Conservation (phyloP, 352 stramenopile genomes). For the Pythium aquatile region DNA sequence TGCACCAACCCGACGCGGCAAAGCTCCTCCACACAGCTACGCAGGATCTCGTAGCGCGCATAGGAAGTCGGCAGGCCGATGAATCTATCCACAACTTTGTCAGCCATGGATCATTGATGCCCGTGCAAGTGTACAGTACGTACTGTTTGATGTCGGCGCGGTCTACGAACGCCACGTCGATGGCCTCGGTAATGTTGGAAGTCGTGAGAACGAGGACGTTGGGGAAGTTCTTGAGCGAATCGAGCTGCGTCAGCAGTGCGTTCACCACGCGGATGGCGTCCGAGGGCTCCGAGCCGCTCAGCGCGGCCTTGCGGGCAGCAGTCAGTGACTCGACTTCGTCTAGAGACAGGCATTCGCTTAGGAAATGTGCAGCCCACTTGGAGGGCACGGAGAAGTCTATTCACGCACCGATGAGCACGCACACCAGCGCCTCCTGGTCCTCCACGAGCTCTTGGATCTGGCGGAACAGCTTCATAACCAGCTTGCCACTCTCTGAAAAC, state of each 20-base stretch:
- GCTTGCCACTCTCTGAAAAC: conserved; percentile 94
- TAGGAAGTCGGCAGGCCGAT: conserved; percentile 57
- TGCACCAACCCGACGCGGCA: conserved; percentile 66
- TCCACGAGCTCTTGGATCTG: conserved; percentile 91
- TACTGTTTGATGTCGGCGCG: conserved; percentile 92
- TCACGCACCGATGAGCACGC: conserved; percentile 83
- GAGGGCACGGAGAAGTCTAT: no score
- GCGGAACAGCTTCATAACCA: conserved; percentile 91
- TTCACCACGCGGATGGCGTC: conserved; percentile 93
- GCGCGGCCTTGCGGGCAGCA: conserved; percentile 63
- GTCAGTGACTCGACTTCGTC: conserved; percentile 93
- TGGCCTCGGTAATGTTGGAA: conserved; percentile 90
- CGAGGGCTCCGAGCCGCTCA: conserved; percentile 81
- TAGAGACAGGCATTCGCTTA: conserved; percentile 12
- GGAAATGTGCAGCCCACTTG: no score
- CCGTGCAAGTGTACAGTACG: conserved; percentile 26
- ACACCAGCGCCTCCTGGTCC: conserved; percentile 86
- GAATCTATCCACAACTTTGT: conserved; percentile 33
- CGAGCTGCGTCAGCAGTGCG: conserved; percentile 88
- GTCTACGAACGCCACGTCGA: conserved; percentile 93
- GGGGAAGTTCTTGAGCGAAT: conserved; percentile 72
- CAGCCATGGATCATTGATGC: not conserved
- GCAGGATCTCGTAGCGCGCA: conserved; percentile 84
- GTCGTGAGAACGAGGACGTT: conserved; percentile 95
- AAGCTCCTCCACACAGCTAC: conserved; percentile 82